Percentiles rank a stretch among this genome's conserved stretches.
phyloP scores from a whole-genome alignment of 257 asterid species.

The Craterostigma plantagineum region DNA sequence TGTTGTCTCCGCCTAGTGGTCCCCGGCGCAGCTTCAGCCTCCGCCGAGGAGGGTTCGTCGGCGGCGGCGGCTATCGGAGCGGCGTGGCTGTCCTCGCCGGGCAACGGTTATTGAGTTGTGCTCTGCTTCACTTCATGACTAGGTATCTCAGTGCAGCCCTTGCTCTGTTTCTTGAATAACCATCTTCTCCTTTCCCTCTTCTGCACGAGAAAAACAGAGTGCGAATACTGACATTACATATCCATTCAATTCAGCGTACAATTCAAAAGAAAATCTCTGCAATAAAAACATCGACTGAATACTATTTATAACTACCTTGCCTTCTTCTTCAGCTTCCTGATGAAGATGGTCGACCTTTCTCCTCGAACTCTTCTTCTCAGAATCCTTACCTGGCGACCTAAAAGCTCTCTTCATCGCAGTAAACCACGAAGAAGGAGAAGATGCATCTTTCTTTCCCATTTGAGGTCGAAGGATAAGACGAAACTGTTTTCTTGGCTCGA shows the following conservation, averaged over 20 bases:
- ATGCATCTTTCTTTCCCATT: conserved; percentile 58
- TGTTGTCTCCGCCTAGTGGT: no score
- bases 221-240: no score
- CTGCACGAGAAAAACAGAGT: conserved; percentile 14
- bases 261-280: not conserved
- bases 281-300: not conserved
- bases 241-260: not conserved
- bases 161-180: conserved; percentile 47
- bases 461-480: not conserved
- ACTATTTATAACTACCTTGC: conserved; percentile 8
- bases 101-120: conserved; percentile 7
- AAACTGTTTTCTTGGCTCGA: no score
- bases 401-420: conserved; percentile 84
- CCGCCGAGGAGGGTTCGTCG: conserved; percentile 70
- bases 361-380: conserved; percentile 36
- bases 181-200: conserved; percentile 68
- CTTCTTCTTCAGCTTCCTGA: conserved; percentile 43
- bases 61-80: conserved; percentile 60
- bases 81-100: conserved; percentile 42
- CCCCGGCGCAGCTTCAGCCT: conserved; percentile 50
- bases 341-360: conserved; percentile 42
- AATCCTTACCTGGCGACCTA: conserved; percentile 65
- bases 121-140: conserved; percentile 1
- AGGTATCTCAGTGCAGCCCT: conserved; percentile 12
- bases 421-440: conserved; percentile 35